These are phyloP conservation scores for Hypoxylon fragiforme DNA, from an alignment of 495 filamentous ascomycete genomes.

Conservation along the genomic window DNA sequence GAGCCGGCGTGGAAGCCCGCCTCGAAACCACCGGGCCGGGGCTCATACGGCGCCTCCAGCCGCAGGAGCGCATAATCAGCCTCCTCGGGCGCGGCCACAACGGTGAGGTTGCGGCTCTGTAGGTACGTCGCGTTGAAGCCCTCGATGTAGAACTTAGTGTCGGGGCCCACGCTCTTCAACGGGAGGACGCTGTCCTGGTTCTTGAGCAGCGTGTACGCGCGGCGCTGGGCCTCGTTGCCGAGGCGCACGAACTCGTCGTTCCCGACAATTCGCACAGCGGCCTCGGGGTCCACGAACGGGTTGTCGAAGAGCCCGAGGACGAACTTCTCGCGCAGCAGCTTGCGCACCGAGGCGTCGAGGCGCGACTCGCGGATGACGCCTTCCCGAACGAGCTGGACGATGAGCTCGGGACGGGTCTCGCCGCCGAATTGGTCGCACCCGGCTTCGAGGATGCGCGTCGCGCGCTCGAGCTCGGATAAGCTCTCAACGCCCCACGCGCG, in stretches of 20 bases:
- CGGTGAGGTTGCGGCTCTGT: slow-evolving; percentile 16
- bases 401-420: slow-evolving; percentile 40
- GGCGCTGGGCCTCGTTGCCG: slow-evolving; percentile 38
- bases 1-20: slow-evolving; percentile 38
- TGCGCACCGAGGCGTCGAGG: slow-evolving; percentile 59
- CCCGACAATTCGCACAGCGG: slow-evolving; percentile 36
- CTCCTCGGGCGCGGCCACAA: slow-evolving; percentile 29
- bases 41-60: slow-evolving; percentile 38
- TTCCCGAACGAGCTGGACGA: slow-evolving; percentile 52
- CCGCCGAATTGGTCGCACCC: slow-evolving; percentile 47
- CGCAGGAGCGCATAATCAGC: slow-evolving; percentile 44
- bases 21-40: slow-evolving; percentile 40
- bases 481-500: slow-evolving; percentile 34
- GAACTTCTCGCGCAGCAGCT: slow-evolving; percentile 61
- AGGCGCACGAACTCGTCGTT: slow-evolving; percentile 38
- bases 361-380: slow-evolving; percentile 52
- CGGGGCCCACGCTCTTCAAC: slow-evolving; percentile 8
- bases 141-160: slow-evolving; percentile 39
- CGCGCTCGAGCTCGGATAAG: slow-evolving; percentile 31
- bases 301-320: slow-evolving; percentile 63
- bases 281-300: slow-evolving; percentile 50
- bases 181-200: slow-evolving; percentile 37
- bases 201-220: slow-evolving; percentile 40
- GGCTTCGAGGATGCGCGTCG: slow-evolving; percentile 35
- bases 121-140: slow-evolving; percentile 33